Conservation (phyloP, 2,329 filamentous ascomycete genomes). For the Phoma sp. region DNA sequence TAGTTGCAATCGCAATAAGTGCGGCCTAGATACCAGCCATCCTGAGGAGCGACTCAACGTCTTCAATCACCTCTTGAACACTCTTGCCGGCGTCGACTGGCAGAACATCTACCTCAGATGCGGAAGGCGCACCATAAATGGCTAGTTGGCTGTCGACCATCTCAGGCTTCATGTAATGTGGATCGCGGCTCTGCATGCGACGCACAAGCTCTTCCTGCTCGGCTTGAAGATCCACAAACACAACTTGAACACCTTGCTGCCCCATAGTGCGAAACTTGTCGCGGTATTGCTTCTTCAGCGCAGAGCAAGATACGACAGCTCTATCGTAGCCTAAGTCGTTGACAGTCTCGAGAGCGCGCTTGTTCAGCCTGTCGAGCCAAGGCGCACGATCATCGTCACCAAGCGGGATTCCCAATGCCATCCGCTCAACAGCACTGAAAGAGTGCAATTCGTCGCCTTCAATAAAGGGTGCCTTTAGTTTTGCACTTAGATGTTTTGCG, state of each 20-base stretch:
- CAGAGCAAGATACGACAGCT: conserved; percentile 51
- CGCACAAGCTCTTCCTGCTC: conserved; percentile 35
- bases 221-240: conserved; percentile 50
- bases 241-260: conserved; percentile 23
- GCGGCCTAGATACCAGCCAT: not conserved
- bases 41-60: conserved; percentile 37
- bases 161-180: conserved; percentile 47
- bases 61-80: conserved; percentile 14
- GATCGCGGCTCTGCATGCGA: conserved; percentile 35
- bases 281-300: conserved; percentile 45
- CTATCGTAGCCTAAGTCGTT: conserved; percentile 14
- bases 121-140: conserved; percentile 36
- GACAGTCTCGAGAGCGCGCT: conserved; percentile 20
- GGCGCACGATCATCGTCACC: conserved; percentile 39
- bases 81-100: conserved; percentile 34
- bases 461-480: conserved; percentile 45
- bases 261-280: conserved; percentile 36
- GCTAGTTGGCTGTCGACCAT: conserved; percentile 49
- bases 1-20: not conserved
- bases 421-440: conserved; percentile 40
- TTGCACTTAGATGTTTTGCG: conserved; percentile 37
- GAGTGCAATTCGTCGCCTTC: conserved; percentile 52
- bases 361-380: conserved; percentile 32
- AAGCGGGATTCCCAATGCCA: conserved; percentile 40
- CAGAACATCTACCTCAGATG: conserved; percentile 46